phyloP scores from a whole-genome alignment of 768 basidiomycete species.

The Hygrophorus pudorinus region DNA sequence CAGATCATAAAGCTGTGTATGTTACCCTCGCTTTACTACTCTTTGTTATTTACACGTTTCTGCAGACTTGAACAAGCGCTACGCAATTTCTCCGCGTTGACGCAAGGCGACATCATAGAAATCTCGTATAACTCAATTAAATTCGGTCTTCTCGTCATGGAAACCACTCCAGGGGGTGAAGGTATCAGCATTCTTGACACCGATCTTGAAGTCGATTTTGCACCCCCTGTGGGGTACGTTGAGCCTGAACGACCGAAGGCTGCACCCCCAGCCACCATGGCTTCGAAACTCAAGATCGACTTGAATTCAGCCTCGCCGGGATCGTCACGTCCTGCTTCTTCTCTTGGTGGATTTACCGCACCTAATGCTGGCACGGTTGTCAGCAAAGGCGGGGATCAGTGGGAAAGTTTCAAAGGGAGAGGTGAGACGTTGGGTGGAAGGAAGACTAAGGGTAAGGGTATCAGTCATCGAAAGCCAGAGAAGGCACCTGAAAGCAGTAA shows the following conservation, averaged over 20 bases:
- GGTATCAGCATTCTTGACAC: slow-evolving; percentile 91
- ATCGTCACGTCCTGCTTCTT: slow-evolving; percentile 72
- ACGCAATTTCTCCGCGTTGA: slow-evolving; percentile 84
- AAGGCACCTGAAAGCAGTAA: slow-evolving; percentile 72
- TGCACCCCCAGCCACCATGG: slow-evolving; percentile 82
- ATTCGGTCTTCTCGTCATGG: slow-evolving; percentile 95
- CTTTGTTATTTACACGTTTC: slow-evolving; percentile 2
- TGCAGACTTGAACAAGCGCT: slow-evolving; percentile 87
- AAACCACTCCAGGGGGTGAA: slow-evolving; percentile 73
- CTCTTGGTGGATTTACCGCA: slow-evolving; percentile 55
- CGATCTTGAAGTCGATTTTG: slow-evolving; percentile 98
- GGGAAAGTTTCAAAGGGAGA: slow-evolving; percentile 95
- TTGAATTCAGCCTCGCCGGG: slow-evolving; percentile 78
- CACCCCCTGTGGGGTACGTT: slow-evolving; percentile 84
- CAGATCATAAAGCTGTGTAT: slow-evolving; percentile 95
- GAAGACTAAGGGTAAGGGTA: slow-evolving; percentile 92
- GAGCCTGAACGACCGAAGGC: slow-evolving; percentile 87
- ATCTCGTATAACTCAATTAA: slow-evolving; percentile 95
- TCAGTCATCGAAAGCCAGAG: slow-evolving; percentile 75
- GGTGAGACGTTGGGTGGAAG: slow-evolving; percentile 87
- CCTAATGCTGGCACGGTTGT: slow-evolving; percentile 39
- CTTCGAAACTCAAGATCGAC: slow-evolving; percentile 93
- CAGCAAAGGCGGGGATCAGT: slow-evolving; percentile 71
- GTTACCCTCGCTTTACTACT: not conserved
- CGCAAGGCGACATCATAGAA: slow-evolving; percentile 96